phyloP scores from a whole-genome alignment of 257 asterid species.

The Ilex asprella region DNA sequence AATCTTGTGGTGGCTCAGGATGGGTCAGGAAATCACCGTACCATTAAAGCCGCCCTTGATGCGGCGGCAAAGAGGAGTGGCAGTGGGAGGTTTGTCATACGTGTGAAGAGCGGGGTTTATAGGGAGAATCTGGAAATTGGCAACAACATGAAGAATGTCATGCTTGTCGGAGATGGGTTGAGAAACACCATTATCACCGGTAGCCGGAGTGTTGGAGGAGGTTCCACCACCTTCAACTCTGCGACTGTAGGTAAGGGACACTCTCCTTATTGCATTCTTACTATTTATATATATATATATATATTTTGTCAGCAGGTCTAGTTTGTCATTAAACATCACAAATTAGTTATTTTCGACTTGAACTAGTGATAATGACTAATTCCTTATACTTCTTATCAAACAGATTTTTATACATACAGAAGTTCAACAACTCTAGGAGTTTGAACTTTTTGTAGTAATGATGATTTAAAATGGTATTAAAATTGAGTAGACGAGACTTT shows the following conservation, averaged over 20 bases:
- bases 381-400: no score
- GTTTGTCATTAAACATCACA: no score
- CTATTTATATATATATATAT: no score
- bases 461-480: no score
- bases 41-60: conserved; percentile 34
- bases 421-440: no score
- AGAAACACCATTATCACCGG: conserved; percentile 60
- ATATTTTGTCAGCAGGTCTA: no score
- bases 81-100: conserved; percentile 28
- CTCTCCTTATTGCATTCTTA: not conserved
- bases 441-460: no score
- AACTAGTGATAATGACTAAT: no score
- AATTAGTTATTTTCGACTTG: no score
- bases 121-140: conserved; percentile 34
- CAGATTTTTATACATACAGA: no score
- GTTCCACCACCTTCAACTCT: conserved; percentile 73
- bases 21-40: conserved; percentile 36
- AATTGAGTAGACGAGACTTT: no score
- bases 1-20: conserved; percentile 40
- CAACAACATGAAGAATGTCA: conserved; percentile 36
- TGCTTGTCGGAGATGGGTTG: conserved; percentile 74
- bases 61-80: conserved; percentile 21
- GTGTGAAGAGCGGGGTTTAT: conserved; percentile 27
- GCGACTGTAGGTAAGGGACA: conserved; percentile 63
- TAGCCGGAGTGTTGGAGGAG: conserved; percentile 68